A percentile compares a stretch with the other conserved stretches of the same genome.
Conservation (phyloP, 202 grass and related monocot species). For the Zoysia matrella region DNA sequence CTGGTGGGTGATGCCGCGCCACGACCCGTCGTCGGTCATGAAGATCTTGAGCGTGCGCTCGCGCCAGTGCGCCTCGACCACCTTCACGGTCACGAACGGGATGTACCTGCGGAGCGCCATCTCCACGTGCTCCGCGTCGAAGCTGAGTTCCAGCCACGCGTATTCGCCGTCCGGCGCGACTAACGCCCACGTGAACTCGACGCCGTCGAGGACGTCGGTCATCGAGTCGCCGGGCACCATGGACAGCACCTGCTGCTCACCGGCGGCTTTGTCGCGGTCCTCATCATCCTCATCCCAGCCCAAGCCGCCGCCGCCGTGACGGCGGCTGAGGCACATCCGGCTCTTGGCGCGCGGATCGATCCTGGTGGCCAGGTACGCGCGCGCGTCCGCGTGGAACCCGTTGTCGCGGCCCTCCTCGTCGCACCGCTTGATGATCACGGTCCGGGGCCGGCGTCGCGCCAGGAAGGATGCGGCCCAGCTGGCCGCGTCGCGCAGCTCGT, state of each 20-base stretch:
- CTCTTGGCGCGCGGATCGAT: constrained; percentile 50
- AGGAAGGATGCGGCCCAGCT: constrained; percentile 28
- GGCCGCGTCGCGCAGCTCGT: constrained; percentile 48
- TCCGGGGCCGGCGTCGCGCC: constrained; percentile 21
- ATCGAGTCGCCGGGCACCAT: constrained; percentile 50
- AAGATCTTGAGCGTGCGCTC: constrained; percentile 58
- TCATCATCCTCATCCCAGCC: too few species aligned
- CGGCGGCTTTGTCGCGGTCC: too few species aligned
- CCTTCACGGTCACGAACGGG: constrained; percentile 58
- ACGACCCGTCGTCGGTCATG: constrained; percentile 50
- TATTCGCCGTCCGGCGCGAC: background rate
- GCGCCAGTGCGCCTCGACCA: constrained; percentile 44
- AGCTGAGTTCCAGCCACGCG: constrained; percentile 56
- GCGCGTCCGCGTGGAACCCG: constrained; percentile 44
- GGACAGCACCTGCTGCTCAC: constrained; percentile 2
- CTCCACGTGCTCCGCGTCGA: constrained; percentile 70
- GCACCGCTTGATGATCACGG: constrained; percentile 38
- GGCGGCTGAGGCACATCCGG: constrained; percentile 37
- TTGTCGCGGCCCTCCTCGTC: constrained; percentile 14
- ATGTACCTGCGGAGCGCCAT: constrained; percentile 57
- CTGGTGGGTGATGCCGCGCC: constrained; percentile 61
- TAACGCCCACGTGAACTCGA: constrained; percentile 55
- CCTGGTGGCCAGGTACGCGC: constrained; percentile 47
- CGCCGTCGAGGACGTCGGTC: constrained; percentile 49
- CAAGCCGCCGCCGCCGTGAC: constrained; percentile 22